Evolutionary conservation across 2,329 filamentous ascomycete genomes (phyloP).

Genomic region (Paecilomyces dactylethromorphus): DNA sequence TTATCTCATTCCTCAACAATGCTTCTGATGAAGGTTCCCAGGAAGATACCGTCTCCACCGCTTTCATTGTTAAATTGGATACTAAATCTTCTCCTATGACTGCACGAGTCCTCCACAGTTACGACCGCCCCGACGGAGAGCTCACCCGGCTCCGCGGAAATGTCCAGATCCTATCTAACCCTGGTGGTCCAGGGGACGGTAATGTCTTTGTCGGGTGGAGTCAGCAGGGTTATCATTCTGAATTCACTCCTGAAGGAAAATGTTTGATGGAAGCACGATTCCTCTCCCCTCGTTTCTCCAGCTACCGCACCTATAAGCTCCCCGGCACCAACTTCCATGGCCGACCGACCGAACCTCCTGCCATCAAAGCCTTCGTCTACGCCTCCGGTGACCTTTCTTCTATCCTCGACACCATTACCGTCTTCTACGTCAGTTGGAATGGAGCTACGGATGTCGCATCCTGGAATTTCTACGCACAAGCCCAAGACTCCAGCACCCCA

Average conservation of each 20-base stretch:
- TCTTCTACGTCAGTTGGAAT: slow-evolving; percentile 39
- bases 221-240: slow-evolving; percentile 28
- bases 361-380: slow-evolving; percentile 19
- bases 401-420: slow-evolving; percentile 5
- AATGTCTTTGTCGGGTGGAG: slow-evolving; percentile 35
- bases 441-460: slow-evolving; percentile 42
- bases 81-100: slow-evolving; percentile 17
- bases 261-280: slow-evolving; percentile 32
- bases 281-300: slow-evolving; percentile 24
- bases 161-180: slow-evolving; percentile 27
- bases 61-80: slow-evolving; percentile 26
- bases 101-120: slow-evolving; percentile 20
- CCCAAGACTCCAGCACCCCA: slow-evolving; percentile 5
- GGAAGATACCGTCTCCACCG: slow-evolving; percentile 22
- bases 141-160: slow-evolving; percentile 30
- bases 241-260: slow-evolving; percentile 27
- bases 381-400: slow-evolving; percentile 19
- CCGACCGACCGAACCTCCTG: slow-evolving; percentile 24
- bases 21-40: slow-evolving; percentile 23
- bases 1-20: slow-evolving; percentile 30
- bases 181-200: slow-evolving; percentile 1
- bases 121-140: slow-evolving; percentile 27
- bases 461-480: slow-evolving; percentile 27
- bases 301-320: slow-evolving; percentile 36
- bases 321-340: slow-evolving; percentile 22